A percentile compares a stretch with the other conserved stretches of the same genome.
phyloP scores from a whole-genome alignment of 2,329 filamentous ascomycete species.

The Talaromyces sp. region DNA sequence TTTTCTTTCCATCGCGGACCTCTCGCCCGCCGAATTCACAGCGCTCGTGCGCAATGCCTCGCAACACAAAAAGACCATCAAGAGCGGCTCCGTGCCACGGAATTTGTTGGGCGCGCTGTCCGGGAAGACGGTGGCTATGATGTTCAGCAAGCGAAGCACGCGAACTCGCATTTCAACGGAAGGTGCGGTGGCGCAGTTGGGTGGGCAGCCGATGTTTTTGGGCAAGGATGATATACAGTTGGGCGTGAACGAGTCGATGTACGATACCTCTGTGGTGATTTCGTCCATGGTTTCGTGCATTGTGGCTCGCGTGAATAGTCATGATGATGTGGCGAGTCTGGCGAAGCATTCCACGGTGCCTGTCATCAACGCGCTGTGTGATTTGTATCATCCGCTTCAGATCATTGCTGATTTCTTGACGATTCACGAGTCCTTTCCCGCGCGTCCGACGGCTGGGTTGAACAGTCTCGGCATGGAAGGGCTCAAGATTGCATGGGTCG shows the following conservation, averaged over 20 bases:
- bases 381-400: constrained; percentile 90
- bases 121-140: constrained; percentile 83
- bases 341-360: constrained; percentile 71
- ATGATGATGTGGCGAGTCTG: constrained; percentile 67
- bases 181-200: constrained; percentile 79
- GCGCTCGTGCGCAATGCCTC: constrained; percentile 78
- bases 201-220: constrained; percentile 93
- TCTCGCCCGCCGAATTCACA: constrained; percentile 73
- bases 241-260: constrained; percentile 88
- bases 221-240: constrained; percentile 95
- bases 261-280: constrained; percentile 85
- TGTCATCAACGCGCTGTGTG: constrained; percentile 82
- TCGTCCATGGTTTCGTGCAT: constrained; percentile 89
- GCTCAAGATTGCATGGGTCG: constrained; percentile 91
- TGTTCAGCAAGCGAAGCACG: constrained; percentile 95
- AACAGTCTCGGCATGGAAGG: constrained; percentile 66
- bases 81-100: constrained; percentile 58
- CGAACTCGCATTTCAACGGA: constrained; percentile 92
- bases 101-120: constrained; percentile 59
- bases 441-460: constrained; percentile 30
- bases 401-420: constrained; percentile 92
- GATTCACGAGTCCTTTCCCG: constrained; percentile 70
- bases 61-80: constrained; percentile 70
- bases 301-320: constrained; percentile 71
- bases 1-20: constrained; percentile 84